phyloP scores from a whole-genome alignment of 2,329 filamentous ascomycete species.

The Hysterium pulicare region DNA sequence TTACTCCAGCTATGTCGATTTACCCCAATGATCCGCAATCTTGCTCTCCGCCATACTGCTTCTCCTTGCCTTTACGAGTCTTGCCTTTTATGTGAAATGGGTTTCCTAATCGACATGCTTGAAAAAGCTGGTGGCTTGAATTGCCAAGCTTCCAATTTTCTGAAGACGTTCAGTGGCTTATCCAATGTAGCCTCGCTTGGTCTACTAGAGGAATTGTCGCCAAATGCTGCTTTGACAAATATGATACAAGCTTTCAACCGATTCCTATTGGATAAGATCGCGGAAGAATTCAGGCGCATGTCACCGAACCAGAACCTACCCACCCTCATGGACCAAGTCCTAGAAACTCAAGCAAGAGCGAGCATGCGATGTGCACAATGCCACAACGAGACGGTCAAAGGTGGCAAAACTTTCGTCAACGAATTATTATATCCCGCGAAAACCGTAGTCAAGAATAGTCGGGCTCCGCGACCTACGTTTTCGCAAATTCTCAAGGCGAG shows the following conservation, averaged over 20 bases:
- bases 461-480: constrained; percentile 59
- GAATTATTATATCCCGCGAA: constrained; percentile 76
- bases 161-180: constrained; percentile 83
- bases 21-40: constrained; percentile 80
- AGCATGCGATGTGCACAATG: constrained; percentile 84
- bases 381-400: constrained; percentile 76
- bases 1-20: constrained; percentile 89
- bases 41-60: constrained; percentile 84
- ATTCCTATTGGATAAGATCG: constrained; percentile 80
- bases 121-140: constrained; percentile 92
- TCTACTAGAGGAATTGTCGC: constrained; percentile 78
- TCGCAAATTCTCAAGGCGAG: constrained; percentile 90
- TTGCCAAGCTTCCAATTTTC: constrained; percentile 91
- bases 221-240: constrained; percentile 67
- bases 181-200: constrained; percentile 73
- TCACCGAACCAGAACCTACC: constrained; percentile 53
- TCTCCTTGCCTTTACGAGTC: constrained; percentile 77
- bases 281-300: constrained; percentile 70
- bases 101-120: constrained; percentile 96
- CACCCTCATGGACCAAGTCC: constrained; percentile 65
- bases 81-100: constrained; percentile 89
- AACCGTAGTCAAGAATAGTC: constrained; percentile 55
- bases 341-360: constrained; percentile 68
- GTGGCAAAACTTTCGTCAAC: constrained; percentile 76
- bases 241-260: constrained; percentile 85